Evolutionary conservation across 176 grass and related monocot species (phyloP).

Genomic region (Lolium multiflorum): DNA sequence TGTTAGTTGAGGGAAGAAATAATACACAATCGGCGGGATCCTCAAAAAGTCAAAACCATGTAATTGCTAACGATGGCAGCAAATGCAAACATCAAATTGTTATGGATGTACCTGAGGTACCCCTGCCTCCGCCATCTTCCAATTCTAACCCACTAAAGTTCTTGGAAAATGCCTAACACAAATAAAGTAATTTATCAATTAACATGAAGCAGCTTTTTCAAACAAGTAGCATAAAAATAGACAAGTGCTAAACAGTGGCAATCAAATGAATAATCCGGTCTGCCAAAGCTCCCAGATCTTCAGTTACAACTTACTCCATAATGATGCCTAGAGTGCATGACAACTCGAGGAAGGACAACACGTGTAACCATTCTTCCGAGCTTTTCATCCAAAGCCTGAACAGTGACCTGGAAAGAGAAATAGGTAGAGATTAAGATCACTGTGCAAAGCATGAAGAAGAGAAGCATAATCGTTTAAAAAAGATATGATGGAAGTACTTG

Average conservation of each 20-base stretch:
- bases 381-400: slow-evolving; percentile 90
- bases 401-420: slow-evolving; percentile 68
- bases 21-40: slow-evolving; percentile 12
- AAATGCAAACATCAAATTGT: slow-evolving; percentile 1
- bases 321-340: slow-evolving; percentile 99
- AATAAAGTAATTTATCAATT: slow-evolving; percentile 30
- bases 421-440: background rate
- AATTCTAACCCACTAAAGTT: slow-evolving; percentile 97
- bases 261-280: slow-evolving; percentile 1
- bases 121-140: slow-evolving; percentile 97
- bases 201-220: slow-evolving; percentile 23
- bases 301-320: slow-evolving; percentile 78
- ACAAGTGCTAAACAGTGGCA: background rate
- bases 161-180: slow-evolving; percentile 83
- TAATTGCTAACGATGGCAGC: background rate
- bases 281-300: slow-evolving; percentile 31
- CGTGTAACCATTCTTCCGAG: slow-evolving; percentile 92
- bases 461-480: background rate
- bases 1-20: slow-evolving; percentile 23
- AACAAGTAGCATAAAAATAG: slow-evolving; percentile 25
- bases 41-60: too few relatives aligned
- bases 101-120: slow-evolving; percentile 83
- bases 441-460: background rate
- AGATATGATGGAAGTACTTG: background rate
- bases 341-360: slow-evolving; percentile 89